Evolutionary conservation across 352 stramenopile genomes (phyloP).

Genomic region (Phytophthora tentaculata): DNA sequence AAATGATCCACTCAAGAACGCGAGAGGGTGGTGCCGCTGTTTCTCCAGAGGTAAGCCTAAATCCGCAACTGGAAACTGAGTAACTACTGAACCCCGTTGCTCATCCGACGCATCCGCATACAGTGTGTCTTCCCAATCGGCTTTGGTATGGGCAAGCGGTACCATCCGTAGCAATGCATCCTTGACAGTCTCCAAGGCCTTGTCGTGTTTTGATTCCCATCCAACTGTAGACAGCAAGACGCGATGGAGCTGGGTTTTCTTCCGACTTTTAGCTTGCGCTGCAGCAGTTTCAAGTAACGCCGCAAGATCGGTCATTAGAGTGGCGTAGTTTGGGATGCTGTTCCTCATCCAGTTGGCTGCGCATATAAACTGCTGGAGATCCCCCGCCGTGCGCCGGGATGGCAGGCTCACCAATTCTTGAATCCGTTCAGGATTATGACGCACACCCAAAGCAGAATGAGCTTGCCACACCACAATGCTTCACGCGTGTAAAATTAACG

Average conservation of each 20-base stretch:
- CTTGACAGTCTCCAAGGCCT: neutral
- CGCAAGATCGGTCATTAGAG: neutral
- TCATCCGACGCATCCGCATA: constrained; percentile 8
- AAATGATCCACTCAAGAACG: constrained; percentile 22
- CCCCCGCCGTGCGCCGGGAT: neutral
- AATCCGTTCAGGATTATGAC: constrained; percentile 3
- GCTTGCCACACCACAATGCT: constrained; percentile 12
- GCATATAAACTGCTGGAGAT: constrained; percentile 32
- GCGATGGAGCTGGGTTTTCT: constrained; percentile 1
- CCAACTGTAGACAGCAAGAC: neutral
- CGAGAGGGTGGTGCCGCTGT: constrained; percentile 7
- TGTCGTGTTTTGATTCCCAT: neutral
- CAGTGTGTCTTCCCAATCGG: neutral
- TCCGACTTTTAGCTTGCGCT: neutral
- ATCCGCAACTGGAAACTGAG: neutral
- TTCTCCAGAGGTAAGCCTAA: constrained; percentile 5
- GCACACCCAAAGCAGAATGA: constrained; percentile 9
- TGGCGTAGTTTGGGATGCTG: constrained; percentile 13
- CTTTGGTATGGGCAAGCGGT: constrained; percentile 11
- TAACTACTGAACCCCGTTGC: constrained; percentile 8
- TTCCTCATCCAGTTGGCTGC: constrained; percentile 30
- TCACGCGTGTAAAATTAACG: constrained; percentile 4
- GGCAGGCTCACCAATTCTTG: constrained; percentile 10
- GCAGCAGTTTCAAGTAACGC: constrained; percentile 5
- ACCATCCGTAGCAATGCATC: constrained; percentile 7